Base-by-base conservation (phyloP, 257 asterid species). In the Plantago ovata region DNA sequence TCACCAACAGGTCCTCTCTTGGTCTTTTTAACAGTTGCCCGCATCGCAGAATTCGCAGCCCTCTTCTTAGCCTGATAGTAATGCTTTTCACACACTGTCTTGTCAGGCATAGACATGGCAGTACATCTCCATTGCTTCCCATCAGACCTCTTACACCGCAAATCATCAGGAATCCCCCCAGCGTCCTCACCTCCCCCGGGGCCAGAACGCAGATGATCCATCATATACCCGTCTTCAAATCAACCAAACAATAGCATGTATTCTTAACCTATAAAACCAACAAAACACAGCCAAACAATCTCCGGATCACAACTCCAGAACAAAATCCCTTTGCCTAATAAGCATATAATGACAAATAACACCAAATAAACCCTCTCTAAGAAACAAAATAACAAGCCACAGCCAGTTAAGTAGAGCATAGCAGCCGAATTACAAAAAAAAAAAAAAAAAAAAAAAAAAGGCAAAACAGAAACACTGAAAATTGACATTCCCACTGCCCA, bases 111-210 rank as follows among this genome's bases (percentile, higher is more conserved):
- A 63, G 99, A 93, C 92, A 89, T 71, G 69, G 99, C 99, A 11
- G 99, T 93, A 82, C 99, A 93, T 82, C 99, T 86, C 99, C 99
- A 93, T 66, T 93, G 99, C 72, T 93, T 93, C 58, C 99, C 99
- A 69, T 93, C 99, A 3, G 99, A 93, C 81, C 99, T 84, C 87
- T 93, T 93, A 71, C 99, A 93, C 57, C 99, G 94, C 75, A 93
- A 74, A 78, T 93, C 99, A 75, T 93, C 97, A 40, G 97, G 92
- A 71, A 93, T 84, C 21, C 89, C 96, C 9, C 75, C 64, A 69
- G 72, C 82, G 67, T 93, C 99, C 75, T 93, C 98, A 43, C 80
- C 86, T 53, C 77, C 84, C 47, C 84, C 94, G 47, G 87, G 74
- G 58, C 72, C 60, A n/a, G 84, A 73, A 52, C 85, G 89, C 12